phyloP scores from a whole-genome alignment of 306 rosid genomes.

The Castanopsis chinensis region DNA sequence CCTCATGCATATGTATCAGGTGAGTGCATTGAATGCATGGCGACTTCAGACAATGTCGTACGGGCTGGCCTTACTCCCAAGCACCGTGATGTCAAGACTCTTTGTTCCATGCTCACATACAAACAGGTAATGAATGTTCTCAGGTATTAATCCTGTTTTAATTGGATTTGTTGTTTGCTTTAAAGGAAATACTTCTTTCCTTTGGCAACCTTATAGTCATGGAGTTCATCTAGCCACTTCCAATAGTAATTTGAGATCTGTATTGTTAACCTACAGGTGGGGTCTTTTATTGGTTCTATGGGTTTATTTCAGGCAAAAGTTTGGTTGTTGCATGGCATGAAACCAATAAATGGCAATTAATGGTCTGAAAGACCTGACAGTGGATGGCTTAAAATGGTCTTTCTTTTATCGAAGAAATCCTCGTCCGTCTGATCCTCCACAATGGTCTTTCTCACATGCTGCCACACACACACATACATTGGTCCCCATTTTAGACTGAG shows the following conservation, averaged over 20 bases:
- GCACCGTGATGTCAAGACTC: constrained; percentile 75
- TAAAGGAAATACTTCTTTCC: background rate
- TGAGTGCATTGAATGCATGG: constrained; percentile 92
- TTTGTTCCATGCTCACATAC: constrained; percentile 95
- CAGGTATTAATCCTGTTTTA: constrained; percentile 1
- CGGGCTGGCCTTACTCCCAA: constrained; percentile 98
- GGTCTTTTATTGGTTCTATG: background rate
- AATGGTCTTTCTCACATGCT: background rate
- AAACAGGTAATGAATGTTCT: constrained; percentile 55
- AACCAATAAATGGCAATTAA: background rate
- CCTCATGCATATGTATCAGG: constrained; percentile 89
- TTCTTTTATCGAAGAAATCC: too few relatives aligned
- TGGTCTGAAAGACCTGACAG: background rate
- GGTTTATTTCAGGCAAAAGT: background rate
- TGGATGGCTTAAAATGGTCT: too few relatives aligned
- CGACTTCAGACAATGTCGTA: constrained; percentile 95
- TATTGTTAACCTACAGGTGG: background rate
- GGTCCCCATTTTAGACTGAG: background rate
- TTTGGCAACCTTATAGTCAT: background rate
- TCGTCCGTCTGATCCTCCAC: too few relatives aligned
- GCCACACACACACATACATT: background rate
- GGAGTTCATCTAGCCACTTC: background rate
- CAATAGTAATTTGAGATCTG: background rate
- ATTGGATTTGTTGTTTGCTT: background rate
- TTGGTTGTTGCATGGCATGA: background rate